phyloP scores from a whole-genome alignment of 2,329 filamentous ascomycete genomes.

The Sarocladium strictum region DNA sequence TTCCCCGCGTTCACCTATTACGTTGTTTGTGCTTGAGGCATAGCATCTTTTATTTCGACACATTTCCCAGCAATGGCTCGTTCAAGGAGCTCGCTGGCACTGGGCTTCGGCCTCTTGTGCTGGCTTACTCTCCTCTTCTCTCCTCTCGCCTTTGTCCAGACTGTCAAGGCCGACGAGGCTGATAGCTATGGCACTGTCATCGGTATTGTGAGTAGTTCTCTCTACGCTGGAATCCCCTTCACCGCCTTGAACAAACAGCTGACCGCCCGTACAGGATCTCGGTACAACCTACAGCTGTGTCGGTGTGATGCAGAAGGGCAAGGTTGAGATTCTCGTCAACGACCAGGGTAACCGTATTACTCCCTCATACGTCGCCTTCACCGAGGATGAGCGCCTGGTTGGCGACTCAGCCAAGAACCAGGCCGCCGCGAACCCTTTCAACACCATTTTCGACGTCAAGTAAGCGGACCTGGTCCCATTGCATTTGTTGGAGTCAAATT shows the following conservation, averaged over 20 bases:
- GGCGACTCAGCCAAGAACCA: constrained; percentile 98
- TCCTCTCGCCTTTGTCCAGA: constrained; percentile 77
- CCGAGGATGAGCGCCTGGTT: constrained; percentile 92
- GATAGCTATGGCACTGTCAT: constrained; percentile 85
- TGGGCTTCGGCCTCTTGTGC: constrained; percentile 83
- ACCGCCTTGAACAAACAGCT: constrained; percentile 10
- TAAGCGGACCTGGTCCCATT: constrained; percentile 44
- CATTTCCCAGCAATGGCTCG: constrained; percentile 37
- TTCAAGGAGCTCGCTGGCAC: constrained; percentile 63
- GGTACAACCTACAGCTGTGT: constrained; percentile 88
- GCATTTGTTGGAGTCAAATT: neutral
- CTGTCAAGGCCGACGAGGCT: constrained; percentile 68
- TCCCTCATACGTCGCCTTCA: constrained; percentile 92
- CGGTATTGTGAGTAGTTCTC: constrained; percentile 64
- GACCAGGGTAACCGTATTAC: constrained; percentile 97
- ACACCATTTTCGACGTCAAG: constrained; percentile 80
- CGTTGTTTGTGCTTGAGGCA: constrained; percentile 7
- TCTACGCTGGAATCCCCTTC: neutral
- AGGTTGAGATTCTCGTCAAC: constrained; percentile 93
- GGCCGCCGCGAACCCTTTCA: constrained; percentile 70
- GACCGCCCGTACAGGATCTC: constrained; percentile 50
- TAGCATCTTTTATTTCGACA: constrained; percentile 15
- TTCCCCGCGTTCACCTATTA: neutral
- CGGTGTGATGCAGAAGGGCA: constrained; percentile 92
- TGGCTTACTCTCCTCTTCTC: constrained; percentile 88